phyloP scores from a whole-genome alignment of 2,329 filamentous ascomycete genomes.

The Laburnicola sp. region DNA sequence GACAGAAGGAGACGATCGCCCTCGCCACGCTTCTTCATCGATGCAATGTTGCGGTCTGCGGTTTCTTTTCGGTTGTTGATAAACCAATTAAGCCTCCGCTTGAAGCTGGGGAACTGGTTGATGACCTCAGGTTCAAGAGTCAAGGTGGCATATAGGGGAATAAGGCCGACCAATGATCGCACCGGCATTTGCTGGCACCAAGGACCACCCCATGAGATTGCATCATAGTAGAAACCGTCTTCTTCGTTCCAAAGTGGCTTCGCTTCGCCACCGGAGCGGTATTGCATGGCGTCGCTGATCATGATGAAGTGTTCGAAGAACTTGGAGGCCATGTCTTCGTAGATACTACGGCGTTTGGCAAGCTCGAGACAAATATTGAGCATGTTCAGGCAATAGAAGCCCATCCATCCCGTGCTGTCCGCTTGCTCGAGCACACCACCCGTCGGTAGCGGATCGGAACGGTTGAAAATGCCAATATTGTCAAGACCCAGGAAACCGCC shows the following conservation, averaged over 20 bases:
- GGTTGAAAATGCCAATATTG: slow-evolving; percentile 97
- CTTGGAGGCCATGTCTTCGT: slow-evolving; percentile 96
- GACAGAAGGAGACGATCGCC: slow-evolving; percentile 85
- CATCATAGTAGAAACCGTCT: slow-evolving; percentile 98
- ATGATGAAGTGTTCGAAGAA: slow-evolving; percentile 99
- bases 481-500: slow-evolving; percentile 93
- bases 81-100: slow-evolving; percentile 92
- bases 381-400: slow-evolving; percentile 95
- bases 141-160: slow-evolving; percentile 87
- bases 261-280: slow-evolving; percentile 68
- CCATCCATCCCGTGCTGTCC: slow-evolving; percentile 99
- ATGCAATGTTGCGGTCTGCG: slow-evolving; percentile 91
- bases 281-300: slow-evolving; percentile 94
- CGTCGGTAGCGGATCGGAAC: slow-evolving; percentile 90
- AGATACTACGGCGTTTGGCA: slow-evolving; percentile 90
- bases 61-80: slow-evolving; percentile 83
- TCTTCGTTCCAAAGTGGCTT: slow-evolving; percentile 94
- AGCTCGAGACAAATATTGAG: slow-evolving; percentile 94
- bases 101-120: slow-evolving; percentile 88
- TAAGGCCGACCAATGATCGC: slow-evolving; percentile 87
- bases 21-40: slow-evolving; percentile 86
- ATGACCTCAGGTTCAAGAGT: slow-evolving; percentile 93
- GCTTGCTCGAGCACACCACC: slow-evolving; percentile 93
- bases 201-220: slow-evolving; percentile 92
- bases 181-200: slow-evolving; percentile 93